Evolutionary conservation across 2,329 filamentous ascomycete genomes (phyloP).

Genomic region (Arthroderma sp.): DNA sequence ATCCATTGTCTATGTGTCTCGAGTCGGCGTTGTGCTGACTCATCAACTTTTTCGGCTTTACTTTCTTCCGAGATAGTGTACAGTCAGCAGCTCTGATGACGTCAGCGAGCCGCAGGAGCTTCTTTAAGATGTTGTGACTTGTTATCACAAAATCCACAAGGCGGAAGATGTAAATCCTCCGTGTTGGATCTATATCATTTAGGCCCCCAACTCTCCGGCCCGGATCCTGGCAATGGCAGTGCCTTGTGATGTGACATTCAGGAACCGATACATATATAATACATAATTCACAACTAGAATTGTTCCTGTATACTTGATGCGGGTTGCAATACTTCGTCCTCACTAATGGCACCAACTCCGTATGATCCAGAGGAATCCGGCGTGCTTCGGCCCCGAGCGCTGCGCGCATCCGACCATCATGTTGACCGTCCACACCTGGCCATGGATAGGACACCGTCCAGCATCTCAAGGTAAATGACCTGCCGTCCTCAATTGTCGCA

Average conservation of each 20-base stretch:
- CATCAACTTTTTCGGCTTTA: neutral
- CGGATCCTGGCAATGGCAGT: neutral
- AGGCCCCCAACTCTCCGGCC: neutral
- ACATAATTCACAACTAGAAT: neutral
- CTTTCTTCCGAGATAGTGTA: neutral
- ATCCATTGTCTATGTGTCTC: neutral
- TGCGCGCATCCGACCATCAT: slow-evolving; percentile 8
- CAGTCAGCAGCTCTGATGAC: too few relatives aligned
- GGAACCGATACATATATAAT: neutral
- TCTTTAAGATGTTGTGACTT: neutral
- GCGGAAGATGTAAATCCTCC: neutral
- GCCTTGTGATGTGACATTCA: neutral
- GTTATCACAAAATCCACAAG: neutral
- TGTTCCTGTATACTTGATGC: neutral
- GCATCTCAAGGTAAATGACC: slow-evolving; percentile 22
- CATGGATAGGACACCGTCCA: slow-evolving; percentile 14
- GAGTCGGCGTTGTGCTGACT: neutral
- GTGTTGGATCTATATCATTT: neutral
- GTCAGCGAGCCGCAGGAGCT: neutral
- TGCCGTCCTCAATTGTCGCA: neutral
- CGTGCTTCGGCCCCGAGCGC: slow-evolving; percentile 11
- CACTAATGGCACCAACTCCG: neutral
- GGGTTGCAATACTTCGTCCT: neutral
- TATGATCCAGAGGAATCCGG: slow-evolving; percentile 11
- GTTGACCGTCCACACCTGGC: neutral